Evolutionary conservation across 768 basidiomycete genomes (phyloP).

Genomic region (Cubamyces lactineus): DNA sequence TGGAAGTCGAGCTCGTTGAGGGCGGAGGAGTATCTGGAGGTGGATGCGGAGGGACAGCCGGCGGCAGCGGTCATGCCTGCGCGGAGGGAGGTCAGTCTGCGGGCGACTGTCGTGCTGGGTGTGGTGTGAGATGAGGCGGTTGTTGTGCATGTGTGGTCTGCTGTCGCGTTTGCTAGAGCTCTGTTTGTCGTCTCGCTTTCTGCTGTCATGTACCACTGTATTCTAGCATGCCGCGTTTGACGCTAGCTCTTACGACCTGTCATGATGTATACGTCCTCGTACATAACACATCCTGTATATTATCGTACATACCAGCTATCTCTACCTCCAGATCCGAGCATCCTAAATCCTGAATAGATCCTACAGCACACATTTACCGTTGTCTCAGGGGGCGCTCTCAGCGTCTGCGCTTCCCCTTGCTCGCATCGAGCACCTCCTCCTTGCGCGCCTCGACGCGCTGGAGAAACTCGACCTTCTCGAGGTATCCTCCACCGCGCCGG

Average conservation of each 20-base stretch:
- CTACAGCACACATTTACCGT: too few relatives aligned
- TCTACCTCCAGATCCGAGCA: background rate
- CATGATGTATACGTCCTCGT: background rate
- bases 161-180: background rate
- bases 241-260: background rate
- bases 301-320: slow-evolving; percentile 10
- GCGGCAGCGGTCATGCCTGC: slow-evolving; percentile 26
- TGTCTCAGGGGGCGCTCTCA: background rate
- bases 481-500: slow-evolving; percentile 73
- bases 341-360: too few relatives aligned
- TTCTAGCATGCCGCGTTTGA: background rate
- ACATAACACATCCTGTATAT: background rate
- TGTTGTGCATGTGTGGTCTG: background rate
- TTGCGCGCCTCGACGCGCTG: slow-evolving; percentile 73
- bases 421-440: slow-evolving; percentile 64
- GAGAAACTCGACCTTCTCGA: slow-evolving; percentile 86
- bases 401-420: slow-evolving; percentile 55
- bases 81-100: slow-evolving; percentile 59
- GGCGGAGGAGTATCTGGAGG: slow-evolving; percentile 48
- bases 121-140: slow-evolving; percentile 51
- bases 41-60: slow-evolving; percentile 26
- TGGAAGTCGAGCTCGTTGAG: slow-evolving; percentile 75
- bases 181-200: slow-evolving; percentile 4
- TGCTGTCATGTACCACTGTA: background rate
- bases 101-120: slow-evolving; percentile 81